Conservation (phyloP, 805 yeast species). For the Ogataea salicorniae region DNA sequence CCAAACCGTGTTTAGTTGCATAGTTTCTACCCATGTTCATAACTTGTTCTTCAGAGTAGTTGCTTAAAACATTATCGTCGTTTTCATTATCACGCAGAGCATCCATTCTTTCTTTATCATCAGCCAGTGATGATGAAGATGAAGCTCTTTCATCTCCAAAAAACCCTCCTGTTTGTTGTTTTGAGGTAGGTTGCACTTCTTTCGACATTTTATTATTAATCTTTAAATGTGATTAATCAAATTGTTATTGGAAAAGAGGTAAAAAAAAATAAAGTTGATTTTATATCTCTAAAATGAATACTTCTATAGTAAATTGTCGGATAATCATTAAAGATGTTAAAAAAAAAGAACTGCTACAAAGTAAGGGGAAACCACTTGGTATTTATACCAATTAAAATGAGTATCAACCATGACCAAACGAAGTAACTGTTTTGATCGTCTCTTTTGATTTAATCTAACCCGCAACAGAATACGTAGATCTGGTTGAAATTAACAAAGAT, state of each 20-base stretch:
- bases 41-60: constrained; percentile 57
- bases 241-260: too few relatives aligned
- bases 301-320: background rate
- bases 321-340: too few relatives aligned
- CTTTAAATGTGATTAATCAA: background rate
- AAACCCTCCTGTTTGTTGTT: constrained; percentile 3
- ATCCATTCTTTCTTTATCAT: constrained; percentile 11
- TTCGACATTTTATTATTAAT: background rate
- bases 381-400: too few relatives aligned
- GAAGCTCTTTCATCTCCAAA: constrained; percentile 8
- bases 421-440: too few relatives aligned
- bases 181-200: background rate
- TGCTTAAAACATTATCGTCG: constrained; percentile 44
- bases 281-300: too few relatives aligned
- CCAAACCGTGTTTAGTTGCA: constrained; percentile 51
- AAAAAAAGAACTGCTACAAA: too few relatives aligned
- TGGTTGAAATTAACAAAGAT: too few relatives aligned
- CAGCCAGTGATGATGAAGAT: constrained; percentile 6
- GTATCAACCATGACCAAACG: too few relatives aligned
- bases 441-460: too few relatives aligned
- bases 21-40: constrained; percentile 67
- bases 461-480: too few relatives aligned
- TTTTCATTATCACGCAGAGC: constrained; percentile 3
- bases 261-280: too few relatives aligned
- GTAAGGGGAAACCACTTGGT: too few relatives aligned